Conservation (phyloP, 768 basidiomycete genomes). For the Multifurca ochricompacta region DNA sequence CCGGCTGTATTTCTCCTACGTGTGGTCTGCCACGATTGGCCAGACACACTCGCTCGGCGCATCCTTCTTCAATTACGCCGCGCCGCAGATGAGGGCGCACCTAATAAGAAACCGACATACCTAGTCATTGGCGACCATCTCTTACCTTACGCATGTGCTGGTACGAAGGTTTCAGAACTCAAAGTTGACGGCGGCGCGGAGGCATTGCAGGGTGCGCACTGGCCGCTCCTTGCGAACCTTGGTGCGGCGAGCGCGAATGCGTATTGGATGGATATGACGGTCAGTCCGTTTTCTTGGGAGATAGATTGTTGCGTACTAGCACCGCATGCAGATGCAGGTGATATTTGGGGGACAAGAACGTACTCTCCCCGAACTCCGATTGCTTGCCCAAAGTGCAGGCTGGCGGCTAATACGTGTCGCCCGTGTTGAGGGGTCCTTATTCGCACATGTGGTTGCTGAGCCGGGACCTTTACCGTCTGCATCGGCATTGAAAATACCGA, state of each 20-base stretch:
- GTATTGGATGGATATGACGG: constrained; percentile 66
- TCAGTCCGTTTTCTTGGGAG: constrained; percentile 26
- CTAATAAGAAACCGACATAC: constrained; percentile 34
- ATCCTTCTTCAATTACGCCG: constrained; percentile 41
- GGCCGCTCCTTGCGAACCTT: constrained; percentile 63
- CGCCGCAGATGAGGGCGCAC: constrained; percentile 25
- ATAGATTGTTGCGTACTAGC: background rate
- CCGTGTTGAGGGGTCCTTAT: constrained; percentile 53
- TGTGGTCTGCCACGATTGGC: constrained; percentile 74
- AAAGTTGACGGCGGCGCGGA: constrained; percentile 41
- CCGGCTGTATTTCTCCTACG: constrained; percentile 63
- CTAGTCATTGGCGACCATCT: constrained; percentile 68
- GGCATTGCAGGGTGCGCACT: constrained; percentile 44
- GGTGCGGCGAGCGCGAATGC: constrained; percentile 64
- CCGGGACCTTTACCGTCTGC: constrained; percentile 44
- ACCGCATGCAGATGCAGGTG: constrained; percentile 49
- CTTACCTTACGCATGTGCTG: constrained; percentile 55
- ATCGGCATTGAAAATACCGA: background rate
- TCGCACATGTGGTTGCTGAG: constrained; percentile 64
- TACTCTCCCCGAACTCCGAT: constrained; percentile 52
- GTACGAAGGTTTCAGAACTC: constrained; percentile 19
- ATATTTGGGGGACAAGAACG: constrained; percentile 61
- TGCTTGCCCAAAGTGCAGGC: constrained; percentile 45
- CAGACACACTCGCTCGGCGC: constrained; percentile 42
- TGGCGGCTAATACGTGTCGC: constrained; percentile 54